Base-by-base conservation (phyloP, 1,284 basidiomycete species). In the Chalciporus sp. region DNA sequence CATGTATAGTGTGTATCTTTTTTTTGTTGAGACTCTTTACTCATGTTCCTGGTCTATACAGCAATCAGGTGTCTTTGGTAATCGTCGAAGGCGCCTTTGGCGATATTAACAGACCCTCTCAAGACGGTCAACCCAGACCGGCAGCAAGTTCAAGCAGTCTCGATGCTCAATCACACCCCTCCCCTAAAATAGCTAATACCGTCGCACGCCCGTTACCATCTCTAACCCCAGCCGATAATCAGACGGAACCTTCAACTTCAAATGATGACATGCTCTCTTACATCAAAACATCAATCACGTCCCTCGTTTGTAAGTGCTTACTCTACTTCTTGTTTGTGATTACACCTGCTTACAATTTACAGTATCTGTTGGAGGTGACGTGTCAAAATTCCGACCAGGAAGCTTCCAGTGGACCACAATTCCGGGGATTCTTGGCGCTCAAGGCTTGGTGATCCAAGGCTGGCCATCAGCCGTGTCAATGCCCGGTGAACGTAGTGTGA, bases 1-100 rank as follows among this genome's bases (percentile, higher is more conserved):
- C 55, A 57, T 14, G 35, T 54, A 20, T 57, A 57, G 52, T 55
- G 50, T 14, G 55, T 50, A 3, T 16, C 26, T 39, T 55, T 19
- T 0, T 11, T 23, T 42, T 26, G 3, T 26, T 19, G n/a, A 29
- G 28, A 29, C n/a, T 35, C 31, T 41, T 29, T 7, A 3, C 17
- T 45, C 2, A 17, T 45, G 27, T 45, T 29, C n/a, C n/a, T n/a
- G n/a, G n/a, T n/a, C n/a, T n/a, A n/a, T n/a, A n/a, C n/a, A n/a
- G n/a, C n/a, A n/a, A n/a, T n/a, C n/a, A n/a, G n/a, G n/a, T n/a
- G n/a, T n/a, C n/a, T n/a, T n/a, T n/a, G n/a, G n/a, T n/a, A n/a
- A n/a, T n/a, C n/a, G n/a, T n/a, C n/a, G n/a, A n/a, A n/a, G n/a
- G n/a, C n/a, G n/a, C n/a, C n/a, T n/a, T n/a, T n/a, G n/a, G n/a